These are phyloP conservation scores for Candida hungchunana DNA, from an alignment of 805 yeast species.

Conservation along the genomic window DNA sequence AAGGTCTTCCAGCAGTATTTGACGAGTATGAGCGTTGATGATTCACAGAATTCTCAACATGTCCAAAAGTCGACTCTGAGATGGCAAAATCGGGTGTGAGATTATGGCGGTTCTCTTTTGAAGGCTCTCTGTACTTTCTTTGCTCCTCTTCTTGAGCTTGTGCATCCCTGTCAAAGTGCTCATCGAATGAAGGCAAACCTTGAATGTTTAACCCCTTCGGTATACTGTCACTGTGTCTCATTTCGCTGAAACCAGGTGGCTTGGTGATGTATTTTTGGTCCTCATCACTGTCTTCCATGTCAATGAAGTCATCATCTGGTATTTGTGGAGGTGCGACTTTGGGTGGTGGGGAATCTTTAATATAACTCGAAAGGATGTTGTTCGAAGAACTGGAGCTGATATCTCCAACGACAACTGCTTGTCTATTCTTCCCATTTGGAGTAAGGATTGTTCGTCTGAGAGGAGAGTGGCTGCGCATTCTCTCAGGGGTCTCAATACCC, in stretches of 20 bases:
- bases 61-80: no score
- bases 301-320: conserved; percentile 18
- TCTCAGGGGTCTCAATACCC: conserved; percentile 9
- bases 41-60: neutral
- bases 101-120: no score
- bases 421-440: conserved; percentile 24
- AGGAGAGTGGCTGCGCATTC: conserved; percentile 13
- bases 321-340: conserved; percentile 14
- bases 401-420: conserved; percentile 24
- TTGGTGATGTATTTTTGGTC: conserved; percentile 16
- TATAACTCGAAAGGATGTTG: conserved; percentile 23
- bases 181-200: conserved; percentile 18
- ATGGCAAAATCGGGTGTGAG: no score
- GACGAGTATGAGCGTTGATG: conserved; percentile 4
- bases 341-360: conserved; percentile 24
- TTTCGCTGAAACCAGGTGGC: conserved; percentile 19
- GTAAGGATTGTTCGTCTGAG: conserved; percentile 16
- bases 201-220: conserved; percentile 23
- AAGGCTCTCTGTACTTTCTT: no score
- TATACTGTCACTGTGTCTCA: conserved; percentile 18
- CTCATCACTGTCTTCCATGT: conserved; percentile 15
- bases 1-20: conserved; percentile 3
- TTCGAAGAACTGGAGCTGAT: conserved; percentile 22
- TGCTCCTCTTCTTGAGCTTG: neutral
- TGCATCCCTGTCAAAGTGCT: conserved; percentile 11